phyloP scores from a whole-genome alignment of 164 flowering plant genomes.

The Liriodendron chinense region DNA sequence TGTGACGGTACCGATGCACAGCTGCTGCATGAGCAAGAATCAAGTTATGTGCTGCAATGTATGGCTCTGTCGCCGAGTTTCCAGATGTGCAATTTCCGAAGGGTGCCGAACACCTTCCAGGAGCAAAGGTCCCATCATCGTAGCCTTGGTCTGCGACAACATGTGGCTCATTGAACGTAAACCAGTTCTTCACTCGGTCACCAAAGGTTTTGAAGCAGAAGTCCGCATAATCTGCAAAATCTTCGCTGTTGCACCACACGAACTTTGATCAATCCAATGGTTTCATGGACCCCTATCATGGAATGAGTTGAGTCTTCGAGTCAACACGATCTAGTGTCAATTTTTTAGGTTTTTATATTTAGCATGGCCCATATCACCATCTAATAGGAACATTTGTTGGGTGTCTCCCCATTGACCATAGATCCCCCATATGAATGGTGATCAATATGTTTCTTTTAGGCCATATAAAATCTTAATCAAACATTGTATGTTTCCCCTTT shows the following conservation, averaged over 20 bases:
- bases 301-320: too few species aligned
- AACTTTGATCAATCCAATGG: too few species aligned
- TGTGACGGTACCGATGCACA: conserved; percentile 16
- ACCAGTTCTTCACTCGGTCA: conserved; percentile 23
- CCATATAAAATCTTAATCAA: too few species aligned
- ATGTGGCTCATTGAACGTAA: conserved; percentile 25
- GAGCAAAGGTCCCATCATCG: conserved; percentile 16
- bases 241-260: conserved; percentile 38
- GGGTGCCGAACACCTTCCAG: conserved; percentile 17
- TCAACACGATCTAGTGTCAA: too few species aligned
- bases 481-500: too few species aligned
- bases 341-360: too few species aligned
- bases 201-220: conserved; percentile 19
- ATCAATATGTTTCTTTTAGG: too few species aligned
- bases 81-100: conserved; percentile 20
- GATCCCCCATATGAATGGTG: too few species aligned
- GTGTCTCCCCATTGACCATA: too few species aligned
- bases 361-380: too few species aligned
- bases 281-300: too few species aligned
- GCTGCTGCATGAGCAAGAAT: conserved; percentile 23
- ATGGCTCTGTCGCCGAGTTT: conserved; percentile 22
- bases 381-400: too few species aligned
- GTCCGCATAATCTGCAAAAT: conserved; percentile 47
- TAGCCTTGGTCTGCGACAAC: conserved; percentile 14
- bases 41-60: conserved; percentile 21